A percentile compares a stretch with the other conserved stretches of the same genome.
phyloP scores from a whole-genome alignment of 306 rosid genomes.

The Pyrus pyrifolia region DNA sequence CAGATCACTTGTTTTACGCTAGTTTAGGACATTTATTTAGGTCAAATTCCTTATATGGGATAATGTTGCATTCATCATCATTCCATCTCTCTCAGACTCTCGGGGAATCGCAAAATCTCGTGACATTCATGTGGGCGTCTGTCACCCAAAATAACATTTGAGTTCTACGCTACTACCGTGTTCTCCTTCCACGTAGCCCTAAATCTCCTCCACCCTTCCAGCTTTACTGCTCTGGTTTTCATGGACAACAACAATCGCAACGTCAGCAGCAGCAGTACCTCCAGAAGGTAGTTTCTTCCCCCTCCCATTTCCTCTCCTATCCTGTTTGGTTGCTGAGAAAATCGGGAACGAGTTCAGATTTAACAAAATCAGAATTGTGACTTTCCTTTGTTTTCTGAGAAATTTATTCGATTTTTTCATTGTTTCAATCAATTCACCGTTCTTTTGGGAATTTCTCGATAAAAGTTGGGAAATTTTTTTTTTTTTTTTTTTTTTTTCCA shows the following conservation, averaged over 20 bases:
- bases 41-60: too few species aligned
- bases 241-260: conserved; percentile 24
- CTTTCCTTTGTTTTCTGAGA: neutral
- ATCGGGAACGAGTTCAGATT: neutral
- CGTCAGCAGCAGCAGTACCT: conserved; percentile 2
- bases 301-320: neutral
- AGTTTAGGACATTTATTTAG: too few species aligned
- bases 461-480: neutral
- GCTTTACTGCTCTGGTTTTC: conserved; percentile 10
- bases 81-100: too few species aligned
- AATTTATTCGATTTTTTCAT: neutral
- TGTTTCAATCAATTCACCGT: neutral
- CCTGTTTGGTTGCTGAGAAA: neutral
- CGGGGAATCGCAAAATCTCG: too few species aligned
- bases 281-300: conserved; percentile 27
- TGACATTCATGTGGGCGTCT: too few species aligned
- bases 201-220: neutral
- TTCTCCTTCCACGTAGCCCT: conserved; percentile 35
- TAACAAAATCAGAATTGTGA: neutral
- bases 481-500: neutral
- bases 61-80: too few species aligned
- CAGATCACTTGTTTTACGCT: too few species aligned
- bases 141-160: too few species aligned
- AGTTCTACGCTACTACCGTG: conserved; percentile 34
- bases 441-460: neutral